Conservation (phyloP, 345 rosid species). For the Eucalyptus grandis region DNA sequence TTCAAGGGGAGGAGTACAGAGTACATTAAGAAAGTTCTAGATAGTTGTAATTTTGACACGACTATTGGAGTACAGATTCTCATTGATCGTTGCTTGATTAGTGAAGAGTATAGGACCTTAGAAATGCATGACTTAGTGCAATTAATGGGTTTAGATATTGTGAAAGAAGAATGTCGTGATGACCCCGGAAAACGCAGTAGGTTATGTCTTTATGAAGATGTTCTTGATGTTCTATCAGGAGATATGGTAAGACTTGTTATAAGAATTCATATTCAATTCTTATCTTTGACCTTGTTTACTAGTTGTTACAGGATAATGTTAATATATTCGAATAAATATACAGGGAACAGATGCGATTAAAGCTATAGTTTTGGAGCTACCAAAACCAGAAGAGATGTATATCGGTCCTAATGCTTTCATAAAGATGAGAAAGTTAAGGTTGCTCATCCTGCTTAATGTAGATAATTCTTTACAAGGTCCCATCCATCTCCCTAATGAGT, state of each 20-base stretch:
- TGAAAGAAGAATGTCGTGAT: neutral
- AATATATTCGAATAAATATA: neutral
- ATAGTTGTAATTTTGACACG: neutral
- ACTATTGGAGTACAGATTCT: neutral
- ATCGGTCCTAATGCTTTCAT: neutral
- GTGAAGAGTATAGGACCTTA: neutral
- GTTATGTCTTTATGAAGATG: neutral
- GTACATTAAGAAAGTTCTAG: neutral
- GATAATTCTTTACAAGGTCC: neutral
- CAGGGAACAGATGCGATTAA: accelerated
- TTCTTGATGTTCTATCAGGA: neutral
- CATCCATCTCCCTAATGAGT: neutral
- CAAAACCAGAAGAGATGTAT: neutral
- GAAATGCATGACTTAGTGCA: neutral
- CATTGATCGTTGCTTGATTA: neutral
- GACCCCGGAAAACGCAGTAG: neutral
- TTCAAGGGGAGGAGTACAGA: neutral
- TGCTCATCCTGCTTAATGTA: neutral
- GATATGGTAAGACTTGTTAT: neutral
- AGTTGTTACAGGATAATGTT: neutral
- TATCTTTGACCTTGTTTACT: neutral
- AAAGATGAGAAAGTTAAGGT: neutral
- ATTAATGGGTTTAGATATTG: neutral
- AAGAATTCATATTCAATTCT: neutral
- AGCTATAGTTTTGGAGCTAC: neutral